Evolutionary conservation across 805 yeast species (phyloP).

Genomic region (Candida sithepensis): DNA sequence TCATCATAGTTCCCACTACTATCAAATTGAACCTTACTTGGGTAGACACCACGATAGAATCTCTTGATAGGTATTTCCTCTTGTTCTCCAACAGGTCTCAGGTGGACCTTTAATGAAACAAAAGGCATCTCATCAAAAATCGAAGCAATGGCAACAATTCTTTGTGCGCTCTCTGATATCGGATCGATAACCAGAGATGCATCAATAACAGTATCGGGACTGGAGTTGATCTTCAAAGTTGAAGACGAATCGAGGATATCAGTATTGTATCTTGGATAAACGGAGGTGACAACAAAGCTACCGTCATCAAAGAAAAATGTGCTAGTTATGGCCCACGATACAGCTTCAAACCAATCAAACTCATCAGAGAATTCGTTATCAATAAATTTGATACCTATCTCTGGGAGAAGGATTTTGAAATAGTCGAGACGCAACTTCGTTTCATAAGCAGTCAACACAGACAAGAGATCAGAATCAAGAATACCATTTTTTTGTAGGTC

Average conservation of each 20-base stretch:
- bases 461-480: conserved; percentile 27
- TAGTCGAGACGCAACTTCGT: conserved; percentile 37
- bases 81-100: conserved; percentile 49
- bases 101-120: conserved; percentile 48
- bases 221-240: conserved; percentile 3
- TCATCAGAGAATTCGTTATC: conserved; percentile 7
- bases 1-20: conserved; percentile 26
- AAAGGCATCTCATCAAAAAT: conserved; percentile 41
- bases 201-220: conserved; percentile 35
- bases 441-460: conserved; percentile 45
- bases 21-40: conserved; percentile 31
- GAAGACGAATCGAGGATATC: conserved; percentile 3
- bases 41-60: conserved; percentile 49
- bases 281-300: conserved; percentile 11
- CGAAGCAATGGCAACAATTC: conserved; percentile 42
- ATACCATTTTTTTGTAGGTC: conserved; percentile 29
- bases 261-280: conserved; percentile 21
- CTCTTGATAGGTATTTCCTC: conserved; percentile 49
- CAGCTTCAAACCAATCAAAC: conserved; percentile 22
- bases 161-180: conserved; percentile 63
- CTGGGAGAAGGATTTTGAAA: conserved; percentile 5
- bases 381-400: background rate
- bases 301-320: conserved; percentile 32
- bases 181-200: conserved; percentile 70
- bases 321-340: conserved; percentile 17